Evolutionary conservation across 495 filamentous ascomycete species (phyloP).

Genomic region (Aspergillus wentii): DNA sequence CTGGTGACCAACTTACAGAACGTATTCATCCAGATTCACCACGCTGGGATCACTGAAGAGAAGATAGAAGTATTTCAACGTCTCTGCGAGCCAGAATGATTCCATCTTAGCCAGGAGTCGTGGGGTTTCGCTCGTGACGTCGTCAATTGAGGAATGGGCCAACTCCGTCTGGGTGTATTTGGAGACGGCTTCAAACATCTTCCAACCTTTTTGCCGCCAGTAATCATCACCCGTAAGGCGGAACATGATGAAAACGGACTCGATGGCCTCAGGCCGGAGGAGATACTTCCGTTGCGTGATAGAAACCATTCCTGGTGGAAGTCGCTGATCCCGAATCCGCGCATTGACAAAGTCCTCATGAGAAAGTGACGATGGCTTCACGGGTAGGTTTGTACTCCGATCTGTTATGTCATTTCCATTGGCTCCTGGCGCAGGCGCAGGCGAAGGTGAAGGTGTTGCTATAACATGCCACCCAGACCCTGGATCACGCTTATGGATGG

Average conservation of each 20-base stretch:
- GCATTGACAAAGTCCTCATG: constrained; percentile 61
- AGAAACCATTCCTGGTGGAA: constrained; percentile 62
- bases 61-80: constrained; percentile 78
- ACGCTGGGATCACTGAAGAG: constrained; percentile 65
- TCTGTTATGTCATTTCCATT: background rate
- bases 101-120: constrained; percentile 42
- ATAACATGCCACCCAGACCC: constrained; percentile 19
- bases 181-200: constrained; percentile 77
- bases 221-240: constrained; percentile 74
- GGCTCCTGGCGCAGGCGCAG: background rate
- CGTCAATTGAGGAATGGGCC: constrained; percentile 69
- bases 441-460: constrained; percentile 1
- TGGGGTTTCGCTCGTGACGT: constrained; percentile 56
- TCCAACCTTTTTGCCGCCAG: constrained; percentile 87
- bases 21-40: constrained; percentile 81
- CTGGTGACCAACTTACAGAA: constrained; percentile 49
- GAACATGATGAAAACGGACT: constrained; percentile 95
- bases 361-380: constrained; percentile 38
- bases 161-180: constrained; percentile 58
- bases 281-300: constrained; percentile 65
- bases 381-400: constrained; percentile 7
- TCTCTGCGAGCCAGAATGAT: constrained; percentile 69
- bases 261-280: constrained; percentile 88
- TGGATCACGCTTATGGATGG: constrained; percentile 8
- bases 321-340: constrained; percentile 52